Evolutionary conservation across 139 green algal genomes (phyloP), one percentile per base, ranked within the genome.

Genomic region (Micromonas commoda): DNA sequence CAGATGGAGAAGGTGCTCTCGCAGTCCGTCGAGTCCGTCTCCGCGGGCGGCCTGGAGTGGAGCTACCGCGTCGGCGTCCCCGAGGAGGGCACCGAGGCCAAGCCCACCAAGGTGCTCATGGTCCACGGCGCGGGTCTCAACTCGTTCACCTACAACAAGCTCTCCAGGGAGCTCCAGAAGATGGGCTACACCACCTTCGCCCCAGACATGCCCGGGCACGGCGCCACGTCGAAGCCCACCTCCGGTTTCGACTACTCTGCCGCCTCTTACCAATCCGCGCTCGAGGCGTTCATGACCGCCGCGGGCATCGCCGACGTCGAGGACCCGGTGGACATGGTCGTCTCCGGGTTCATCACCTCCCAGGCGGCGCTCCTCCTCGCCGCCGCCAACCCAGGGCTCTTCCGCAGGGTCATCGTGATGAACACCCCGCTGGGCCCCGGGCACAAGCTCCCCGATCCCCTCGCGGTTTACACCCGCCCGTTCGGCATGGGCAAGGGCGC

Each of bases 401-500:
- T 78, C 32, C 31, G 54, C 3, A 51, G 72, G 2, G 53, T 78
- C 19, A 5, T 78, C n/a, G 16, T 78, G 6, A 39, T 78, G 45
- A 78, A 78, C 72, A 51, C 53, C 32, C 72, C 72, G 57, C 53
- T 78, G 31, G 33, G 20, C 4, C 3, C 3, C 26, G 26, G n/a
- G 16, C 72, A 78, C 72, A 61, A 33, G 1, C 53, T 65, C 19
- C 52, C 72, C 0, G 33, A 4, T 2, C 72, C 35, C 1, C 33
- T 78, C 32, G 57, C 53, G 31, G 53, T 37, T 1, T 78, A 61
- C 53, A 23, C 51, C 20, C 72, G 33, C 35, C 53, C 53, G 57
- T 78, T 78, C 13, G 72, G 54, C 45, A 69, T 68, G 54, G 57
- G 57, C 31, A 68, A 69, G 29, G 72, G 54, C 1, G 53, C 53